phyloP scores from a whole-genome alignment of 768 basidiomycete genomes.

The Mycena leptocephala region DNA sequence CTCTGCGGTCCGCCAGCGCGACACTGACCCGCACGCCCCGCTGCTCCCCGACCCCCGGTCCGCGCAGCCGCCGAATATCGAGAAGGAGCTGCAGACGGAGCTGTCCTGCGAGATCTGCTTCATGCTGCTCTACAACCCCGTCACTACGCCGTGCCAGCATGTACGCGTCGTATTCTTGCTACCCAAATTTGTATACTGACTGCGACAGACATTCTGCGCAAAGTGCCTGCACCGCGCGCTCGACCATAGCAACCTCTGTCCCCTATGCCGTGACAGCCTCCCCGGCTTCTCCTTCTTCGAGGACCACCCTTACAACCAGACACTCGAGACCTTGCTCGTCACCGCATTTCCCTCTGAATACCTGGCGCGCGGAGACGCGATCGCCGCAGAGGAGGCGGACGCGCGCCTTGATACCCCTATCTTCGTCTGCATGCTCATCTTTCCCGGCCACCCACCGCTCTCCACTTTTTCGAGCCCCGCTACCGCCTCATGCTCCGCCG shows the following conservation, averaged over 20 bases:
- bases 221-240: constrained; percentile 92
- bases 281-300: constrained; percentile 87
- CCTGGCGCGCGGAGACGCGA: constrained; percentile 71
- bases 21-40: constrained; percentile 34
- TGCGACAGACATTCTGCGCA: constrained; percentile 86
- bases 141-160: constrained; percentile 97
- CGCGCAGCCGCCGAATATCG: constrained; percentile 52
- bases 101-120: constrained; percentile 95
- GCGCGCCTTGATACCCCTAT: constrained; percentile 90
- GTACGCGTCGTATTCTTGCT: constrained; percentile 61
- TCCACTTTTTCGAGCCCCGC: constrained; percentile 96
- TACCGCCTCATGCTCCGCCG: constrained; percentile 98
- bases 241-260: constrained; percentile 89
- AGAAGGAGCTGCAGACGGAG: constrained; percentile 77
- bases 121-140: constrained; percentile 85
- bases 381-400: constrained; percentile 85
- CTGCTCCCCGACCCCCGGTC: constrained; percentile 26
- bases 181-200: constrained; percentile 28
- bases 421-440: constrained; percentile 91
- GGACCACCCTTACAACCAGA: constrained; percentile 83
- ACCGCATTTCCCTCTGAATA: constrained; percentile 79
- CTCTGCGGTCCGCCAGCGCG: constrained; percentile 43
- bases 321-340: constrained; percentile 79
- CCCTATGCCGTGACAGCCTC: constrained; percentile 86
- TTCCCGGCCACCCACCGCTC: constrained; percentile 90